These are phyloP conservation scores for Skeletonema marinoi DNA, from an alignment of 108 stramenopile species.

Conservation along the genomic window DNA sequence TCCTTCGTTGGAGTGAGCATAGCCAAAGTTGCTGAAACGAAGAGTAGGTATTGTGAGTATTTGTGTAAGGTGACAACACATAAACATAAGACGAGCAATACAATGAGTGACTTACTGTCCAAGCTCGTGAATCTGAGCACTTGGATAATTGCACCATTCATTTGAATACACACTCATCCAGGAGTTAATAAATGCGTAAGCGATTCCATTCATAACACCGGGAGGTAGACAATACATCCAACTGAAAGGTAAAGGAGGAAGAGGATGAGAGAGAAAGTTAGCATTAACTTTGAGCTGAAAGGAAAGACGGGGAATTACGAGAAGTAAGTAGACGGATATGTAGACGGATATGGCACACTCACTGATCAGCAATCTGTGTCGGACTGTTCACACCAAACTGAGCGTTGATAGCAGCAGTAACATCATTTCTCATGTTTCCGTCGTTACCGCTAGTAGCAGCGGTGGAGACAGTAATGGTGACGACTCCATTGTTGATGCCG, in stretches of 20 bases:
- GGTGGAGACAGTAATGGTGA: not conserved
- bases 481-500: constrained; percentile 2
- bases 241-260: not conserved
- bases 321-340: not conserved
- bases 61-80: no score
- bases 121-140: constrained; percentile 38
- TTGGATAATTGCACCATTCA: constrained; percentile 43
- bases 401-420: constrained; percentile 6
- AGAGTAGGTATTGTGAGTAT: no score
- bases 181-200: constrained; percentile 49
- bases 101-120: constrained; percentile 21
- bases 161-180: constrained; percentile 57
- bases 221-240: constrained; percentile 40
- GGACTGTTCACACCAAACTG: constrained; percentile 17
- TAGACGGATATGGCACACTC: not conserved
- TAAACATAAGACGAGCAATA: no score
- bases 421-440: constrained; percentile 2
- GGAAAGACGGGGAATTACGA: not conserved
- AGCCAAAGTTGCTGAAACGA: constrained; percentile 20
- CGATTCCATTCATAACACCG: constrained; percentile 33
- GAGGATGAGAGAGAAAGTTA: not conserved
- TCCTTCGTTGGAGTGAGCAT: constrained; percentile 38
- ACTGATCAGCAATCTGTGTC: not conserved
- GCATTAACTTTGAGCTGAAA: no score
- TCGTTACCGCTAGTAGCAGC: not conserved